phyloP scores from a whole-genome alignment of 2,329 filamentous ascomycete species.

The Zasmidium cellare region DNA sequence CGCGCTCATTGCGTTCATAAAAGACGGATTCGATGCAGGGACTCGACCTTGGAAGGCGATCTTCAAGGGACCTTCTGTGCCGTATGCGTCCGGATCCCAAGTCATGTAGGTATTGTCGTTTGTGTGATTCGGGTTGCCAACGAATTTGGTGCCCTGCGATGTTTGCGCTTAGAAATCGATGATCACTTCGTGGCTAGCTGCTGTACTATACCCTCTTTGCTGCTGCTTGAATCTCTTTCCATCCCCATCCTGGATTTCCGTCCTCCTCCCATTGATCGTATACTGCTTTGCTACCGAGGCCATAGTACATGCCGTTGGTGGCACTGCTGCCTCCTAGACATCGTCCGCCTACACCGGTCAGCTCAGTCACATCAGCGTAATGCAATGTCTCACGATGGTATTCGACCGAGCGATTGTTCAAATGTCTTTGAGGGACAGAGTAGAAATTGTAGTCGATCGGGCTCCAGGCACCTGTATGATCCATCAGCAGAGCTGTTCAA shows the following conservation, averaged over 20 bases:
- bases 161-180: too few relatives aligned
- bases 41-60: slow-evolving; percentile 20
- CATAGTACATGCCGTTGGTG: slow-evolving; percentile 20
- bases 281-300: slow-evolving; percentile 10
- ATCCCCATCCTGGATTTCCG: slow-evolving; percentile 19
- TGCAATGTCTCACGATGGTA: slow-evolving; percentile 12
- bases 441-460: slow-evolving; percentile 21
- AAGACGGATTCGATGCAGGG: slow-evolving; percentile 12
- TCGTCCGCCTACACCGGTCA: slow-evolving; percentile 9
- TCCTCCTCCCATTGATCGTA: slow-evolving; percentile 17
- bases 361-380: neutral
- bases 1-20: slow-evolving; percentile 17
- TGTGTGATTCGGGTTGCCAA: slow-evolving; percentile 16
- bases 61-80: slow-evolving; percentile 19
- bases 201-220: slow-evolving; percentile 10
- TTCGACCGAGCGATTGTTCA: slow-evolving; percentile 19
- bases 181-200: neutral
- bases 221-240: slow-evolving; percentile 8
- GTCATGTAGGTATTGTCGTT: slow-evolving; percentile 21
- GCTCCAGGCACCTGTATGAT: slow-evolving; percentile 7
- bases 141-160: slow-evolving; percentile 17
- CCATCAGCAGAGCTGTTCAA: neutral
- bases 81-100: slow-evolving; percentile 16
- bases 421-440: slow-evolving; percentile 11
- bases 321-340: slow-evolving; percentile 17